Conservation (phyloP, 2,329 filamentous ascomycete genomes). For the Mycosphaerella arachidis region DNA sequence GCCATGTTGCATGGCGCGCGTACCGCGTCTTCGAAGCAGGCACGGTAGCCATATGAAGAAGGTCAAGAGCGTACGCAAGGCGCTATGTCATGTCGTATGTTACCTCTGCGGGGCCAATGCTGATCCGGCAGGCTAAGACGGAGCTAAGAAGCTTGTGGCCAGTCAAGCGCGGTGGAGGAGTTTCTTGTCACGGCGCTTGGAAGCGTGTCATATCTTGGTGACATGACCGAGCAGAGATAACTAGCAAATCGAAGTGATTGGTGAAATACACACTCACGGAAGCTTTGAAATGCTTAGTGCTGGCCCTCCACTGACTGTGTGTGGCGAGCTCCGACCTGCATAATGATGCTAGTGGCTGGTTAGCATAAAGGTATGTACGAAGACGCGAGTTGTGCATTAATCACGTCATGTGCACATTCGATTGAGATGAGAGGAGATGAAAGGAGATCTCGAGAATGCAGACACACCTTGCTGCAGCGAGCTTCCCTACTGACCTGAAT, state of each 20-base stretch:
- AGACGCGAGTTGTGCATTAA: too few species aligned
- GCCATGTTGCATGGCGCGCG: neutral
- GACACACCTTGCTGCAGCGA: too few species aligned
- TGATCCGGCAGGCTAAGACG: neutral
- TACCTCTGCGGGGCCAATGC: neutral
- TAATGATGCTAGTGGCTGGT: too few species aligned
- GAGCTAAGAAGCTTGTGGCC: neutral
- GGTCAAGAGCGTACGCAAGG: neutral
- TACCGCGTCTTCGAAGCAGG: neutral
- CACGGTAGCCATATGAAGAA: neutral
- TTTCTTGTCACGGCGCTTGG: neutral
- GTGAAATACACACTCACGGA: neutral
- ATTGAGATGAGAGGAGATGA: too few species aligned
- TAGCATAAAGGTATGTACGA: too few species aligned
- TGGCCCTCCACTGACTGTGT: too few species aligned
- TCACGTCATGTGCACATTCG: too few species aligned
- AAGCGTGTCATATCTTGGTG: neutral
- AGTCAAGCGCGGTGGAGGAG: neutral
- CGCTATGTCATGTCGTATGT: neutral
- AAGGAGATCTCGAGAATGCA: too few species aligned
- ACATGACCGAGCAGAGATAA: neutral
- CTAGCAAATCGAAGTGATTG: neutral
- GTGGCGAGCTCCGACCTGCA: too few species aligned
- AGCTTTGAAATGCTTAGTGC: too few species aligned
- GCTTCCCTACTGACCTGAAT: too few species aligned